Evolutionary conservation across 2,329 filamentous ascomycete genomes (phyloP), one percentile per base, ranked within the genome.

Genomic region (Aciculosporium take): DNA sequence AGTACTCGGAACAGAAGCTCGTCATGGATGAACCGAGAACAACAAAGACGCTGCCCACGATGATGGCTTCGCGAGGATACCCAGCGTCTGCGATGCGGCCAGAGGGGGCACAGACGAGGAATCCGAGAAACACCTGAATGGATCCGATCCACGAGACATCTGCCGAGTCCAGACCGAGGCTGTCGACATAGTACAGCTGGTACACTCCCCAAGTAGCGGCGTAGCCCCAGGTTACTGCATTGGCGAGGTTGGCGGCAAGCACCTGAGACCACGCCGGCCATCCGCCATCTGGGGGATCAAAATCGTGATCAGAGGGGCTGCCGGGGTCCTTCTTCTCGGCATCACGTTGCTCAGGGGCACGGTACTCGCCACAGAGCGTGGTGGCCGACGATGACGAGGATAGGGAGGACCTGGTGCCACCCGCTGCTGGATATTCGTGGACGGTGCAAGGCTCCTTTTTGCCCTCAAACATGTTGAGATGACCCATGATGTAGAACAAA

Each of bases 121-220:
- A 69, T 20, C 67, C 60, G 29, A 74, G 55, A 48, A 72, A 72
- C 10, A 67, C 60, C 53, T 73, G 68, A 3, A 70, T 53, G 10
- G 66, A 69, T 32, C 69, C 68, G 41, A 71, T 65, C 68, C 62
- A 65, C 3, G 62, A 61, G 8, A 63, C 53, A 39, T 63, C 56
- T 5, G 61, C 53, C 12, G 55, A 50, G 0, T 60, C 55, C 5
- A 63, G 51, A 12, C 49, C 45, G n/a, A 65, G 49, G 7, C 51
- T 53, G 25, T 61, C 51, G n/a, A 55, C 56, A 45, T 65, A 65
- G 56, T 69, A 59, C 5, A 78, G 57, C 50, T 74, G 70, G 42
- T 84, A 70, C 35, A 68, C 66, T 41, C 63, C 71, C 46, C 71
- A 74, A 2, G 66, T 62, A 5, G 64, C 56, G 3, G 65, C 61